phyloP scores from a whole-genome alignment of 805 yeast species.

The Candida taoyuanica region DNA sequence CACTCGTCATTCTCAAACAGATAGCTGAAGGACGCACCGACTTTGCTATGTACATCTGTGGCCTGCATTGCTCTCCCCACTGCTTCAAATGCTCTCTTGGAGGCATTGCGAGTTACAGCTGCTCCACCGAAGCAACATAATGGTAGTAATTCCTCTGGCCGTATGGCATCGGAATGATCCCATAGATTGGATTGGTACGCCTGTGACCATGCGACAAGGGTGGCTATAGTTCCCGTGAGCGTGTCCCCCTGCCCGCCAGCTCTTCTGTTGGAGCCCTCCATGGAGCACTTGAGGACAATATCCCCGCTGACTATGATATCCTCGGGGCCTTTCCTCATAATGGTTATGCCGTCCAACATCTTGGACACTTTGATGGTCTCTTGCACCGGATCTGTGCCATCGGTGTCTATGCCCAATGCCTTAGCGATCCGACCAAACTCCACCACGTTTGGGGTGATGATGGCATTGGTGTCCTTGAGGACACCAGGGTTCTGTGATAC shows the following conservation, averaged over 20 bases:
- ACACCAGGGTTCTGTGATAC: conserved; percentile 54
- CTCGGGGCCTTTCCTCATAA: conserved; percentile 67
- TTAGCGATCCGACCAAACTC: conserved; percentile 71
- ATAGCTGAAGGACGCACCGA: conserved; percentile 53
- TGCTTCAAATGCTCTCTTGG: conserved; percentile 56
- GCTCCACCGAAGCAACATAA: conserved; percentile 73
- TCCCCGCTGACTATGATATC: conserved; percentile 61
- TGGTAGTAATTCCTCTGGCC: conserved; percentile 32
- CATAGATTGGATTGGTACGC: conserved; percentile 59
- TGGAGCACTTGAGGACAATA: conserved; percentile 37
- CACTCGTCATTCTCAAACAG: conserved; percentile 15
- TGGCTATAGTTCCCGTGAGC: conserved; percentile 77
- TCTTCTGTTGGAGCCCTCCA: conserved; percentile 67
- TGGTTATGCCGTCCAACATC: conserved; percentile 48
- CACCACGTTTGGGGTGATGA: conserved; percentile 85
- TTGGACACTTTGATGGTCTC: conserved; percentile 41
- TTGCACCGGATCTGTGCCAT: conserved; percentile 2
- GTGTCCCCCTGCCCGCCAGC: conserved; percentile 99
- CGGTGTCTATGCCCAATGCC: conserved; percentile 35
- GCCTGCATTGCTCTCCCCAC: conserved; percentile 83
- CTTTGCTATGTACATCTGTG: conserved; percentile 65
- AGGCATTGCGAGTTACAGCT: conserved; percentile 59
- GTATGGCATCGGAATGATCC: conserved; percentile 38
- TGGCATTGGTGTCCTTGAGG: conserved; percentile 50
- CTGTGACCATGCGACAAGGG: conserved; percentile 74